Evolutionary conservation across 2,329 filamentous ascomycete species (phyloP).

Genomic region (Trichothecium roseum): DNA sequence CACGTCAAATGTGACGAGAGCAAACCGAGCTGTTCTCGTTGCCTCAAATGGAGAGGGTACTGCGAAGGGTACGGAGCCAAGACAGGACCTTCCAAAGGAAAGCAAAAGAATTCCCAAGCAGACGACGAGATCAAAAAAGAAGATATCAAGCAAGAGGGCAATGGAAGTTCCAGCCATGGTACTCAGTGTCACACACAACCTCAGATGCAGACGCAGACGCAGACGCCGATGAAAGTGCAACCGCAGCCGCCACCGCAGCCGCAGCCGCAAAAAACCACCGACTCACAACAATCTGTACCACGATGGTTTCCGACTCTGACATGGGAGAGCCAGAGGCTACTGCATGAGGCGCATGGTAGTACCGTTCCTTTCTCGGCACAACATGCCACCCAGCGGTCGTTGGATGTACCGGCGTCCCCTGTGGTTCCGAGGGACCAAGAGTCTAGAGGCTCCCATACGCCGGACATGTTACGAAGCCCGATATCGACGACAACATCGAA

Average conservation of each 20-base stretch:
- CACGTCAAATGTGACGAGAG: conserved; percentile 22
- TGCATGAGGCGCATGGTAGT: no score
- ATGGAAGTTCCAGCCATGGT: neutral
- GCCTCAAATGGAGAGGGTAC: conserved; percentile 19
- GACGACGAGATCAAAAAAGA: conserved; percentile 1
- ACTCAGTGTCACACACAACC: neutral
- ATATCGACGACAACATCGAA: no score
- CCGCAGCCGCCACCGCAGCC: neutral
- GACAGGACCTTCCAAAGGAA: no score
- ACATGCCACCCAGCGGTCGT: no score
- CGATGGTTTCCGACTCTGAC: no score
- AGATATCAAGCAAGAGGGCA: neutral
- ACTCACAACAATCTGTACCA: neutral
- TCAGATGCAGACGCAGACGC: conserved; percentile 1
- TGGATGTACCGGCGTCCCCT: no score
- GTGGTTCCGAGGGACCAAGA: no score
- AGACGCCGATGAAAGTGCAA: neutral
- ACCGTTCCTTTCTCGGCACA: no score
- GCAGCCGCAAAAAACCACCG: conserved; percentile 2
- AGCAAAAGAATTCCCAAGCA: neutral
- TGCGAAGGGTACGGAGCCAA: conserved; percentile 16
- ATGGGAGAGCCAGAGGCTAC: no score
- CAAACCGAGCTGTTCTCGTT: conserved; percentile 18
- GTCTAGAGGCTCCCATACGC: no score
- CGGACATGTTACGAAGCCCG: no score